Evolutionary conservation across 495 filamentous ascomycete species (phyloP), one percentile per base, ranked within the genome.

Genomic region (Geoglossum glabrum): DNA sequence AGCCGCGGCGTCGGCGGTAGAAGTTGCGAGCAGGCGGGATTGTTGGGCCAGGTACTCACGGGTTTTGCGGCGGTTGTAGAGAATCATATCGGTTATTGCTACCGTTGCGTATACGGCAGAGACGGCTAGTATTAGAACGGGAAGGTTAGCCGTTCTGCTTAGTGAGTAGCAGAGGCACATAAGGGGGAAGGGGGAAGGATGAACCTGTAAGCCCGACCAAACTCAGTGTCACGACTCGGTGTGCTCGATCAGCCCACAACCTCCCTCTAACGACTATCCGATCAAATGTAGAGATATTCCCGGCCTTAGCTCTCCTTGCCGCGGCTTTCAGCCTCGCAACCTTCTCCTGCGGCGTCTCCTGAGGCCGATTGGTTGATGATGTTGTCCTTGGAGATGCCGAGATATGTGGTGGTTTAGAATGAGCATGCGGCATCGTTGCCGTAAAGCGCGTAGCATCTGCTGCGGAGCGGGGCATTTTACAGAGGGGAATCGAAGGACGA

Each of bases 381-480:
- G 63, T 58, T 21, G 62, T 59, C 21, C 59, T 55, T 50, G 67
- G 34, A 21, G 62, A 62, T 54, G 61, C 55, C 15, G 68, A 58
- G 23, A 59, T 33, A 56, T 59, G 65, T 54, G 69, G 62, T 58
- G 64, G 68, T 65, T 86, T 85, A 62, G 84, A 82, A 69, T 76
- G 78, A 61, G 87, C 89, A 74, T 95, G 89, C 17, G 89, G 90
- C 55, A 83, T 85, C 43, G 87, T 94, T 31, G 90, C 79, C 54
- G 90, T 97, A 77, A 98, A 98, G 60, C 90, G 82, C 67, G 92
- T 98, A 59, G 92, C 88, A 72, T 96, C 92, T 62, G 80, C 81
- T 67, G 88, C 83, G 71, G 86, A 90, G 69, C 90, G 90, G 63
- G 88, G 79, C 79, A 89, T 86, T 58, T 13, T 19, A 59, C 13